Base-by-base conservation (phyloP, 129 eudicot species). In the Flaveria ramosissima region DNA sequence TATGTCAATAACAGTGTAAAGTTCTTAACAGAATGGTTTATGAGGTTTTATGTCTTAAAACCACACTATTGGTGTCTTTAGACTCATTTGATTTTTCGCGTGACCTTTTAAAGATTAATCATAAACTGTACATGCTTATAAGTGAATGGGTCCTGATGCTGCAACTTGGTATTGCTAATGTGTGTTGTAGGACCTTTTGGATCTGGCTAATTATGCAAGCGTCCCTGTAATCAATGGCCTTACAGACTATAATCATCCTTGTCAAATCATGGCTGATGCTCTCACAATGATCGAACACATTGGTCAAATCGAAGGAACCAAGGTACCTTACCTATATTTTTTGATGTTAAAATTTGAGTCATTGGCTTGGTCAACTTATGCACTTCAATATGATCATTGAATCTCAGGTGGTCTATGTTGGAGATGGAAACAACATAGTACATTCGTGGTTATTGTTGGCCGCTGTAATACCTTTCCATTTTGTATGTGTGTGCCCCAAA, bases 381-480 rank as follows among this genome's bases (percentile, higher is more conserved):
- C 66, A 20, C 68, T 50, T 47, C 60, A 13, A 46, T 39, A 71
- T 59, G 71, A 11, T 61, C 30, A 67, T 84, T 39, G 41, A 41
- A 76, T 71, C 80, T 68, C 83, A 92, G 98, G 97, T 94, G 50
- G 98, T 94, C 30, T 94, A 94, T 73, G 96, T 91, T 74, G 98
- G 98, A 67, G 98, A 94, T 87, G 98, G 98, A 53, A 94, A 94
- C 87, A 94, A 94, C 80, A 91, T 94, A 45, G 97, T 94, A 73
- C 97, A 94, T 80, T 91, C 97, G 15, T 94, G 98, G 98, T 80
- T 94, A 65, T 67, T 89, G 81, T 71, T 94, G 85, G 97, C 97
- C 64, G 83, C 97, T 10, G 85, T 94, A 19, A 51, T 94, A 66
- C 98, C 98, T 26, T 91, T 94, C 83, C 97, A 94, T 82, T 94